A percentile compares a stretch with the other conserved stretches of the same genome.
These are phyloP conservation scores for Amanita thiersii DNA, from an alignment of 768 basidiomycete genomes.

Conservation along the genomic window DNA sequence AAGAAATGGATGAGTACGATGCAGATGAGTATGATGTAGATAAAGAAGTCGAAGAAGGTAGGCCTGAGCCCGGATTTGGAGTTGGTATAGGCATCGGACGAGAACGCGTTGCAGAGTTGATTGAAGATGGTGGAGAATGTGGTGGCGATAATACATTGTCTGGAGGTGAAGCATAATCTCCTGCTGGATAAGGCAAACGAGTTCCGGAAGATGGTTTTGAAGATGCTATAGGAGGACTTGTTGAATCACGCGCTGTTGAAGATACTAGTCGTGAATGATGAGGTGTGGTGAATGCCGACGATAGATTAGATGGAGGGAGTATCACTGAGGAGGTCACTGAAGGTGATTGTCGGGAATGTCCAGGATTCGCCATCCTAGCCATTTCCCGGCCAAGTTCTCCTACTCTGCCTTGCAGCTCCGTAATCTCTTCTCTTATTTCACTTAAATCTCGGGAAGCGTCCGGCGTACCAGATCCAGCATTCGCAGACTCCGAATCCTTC, in stretches of 20 bases:
- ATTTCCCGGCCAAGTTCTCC: constrained; percentile 73
- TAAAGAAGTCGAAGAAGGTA: constrained; percentile 13
- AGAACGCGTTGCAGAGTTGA: constrained; percentile 40
- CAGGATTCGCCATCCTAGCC: constrained; percentile 60
- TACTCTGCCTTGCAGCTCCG: constrained; percentile 69
- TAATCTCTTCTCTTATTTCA: constrained; percentile 58
- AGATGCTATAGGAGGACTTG: constrained; percentile 53
- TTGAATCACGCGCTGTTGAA: constrained; percentile 50
- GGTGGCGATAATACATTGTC: constrained; percentile 34
- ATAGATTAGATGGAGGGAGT: constrained; percentile 22
- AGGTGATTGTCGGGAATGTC: constrained; percentile 39
- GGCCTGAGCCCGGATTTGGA: neutral
- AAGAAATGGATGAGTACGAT: constrained; percentile 19
- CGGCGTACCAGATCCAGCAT: constrained; percentile 10
- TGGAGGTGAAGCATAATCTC: constrained; percentile 70
- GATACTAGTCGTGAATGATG: constrained; percentile 28
- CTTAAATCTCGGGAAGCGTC: constrained; percentile 33
- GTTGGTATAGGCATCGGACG: constrained; percentile 30
- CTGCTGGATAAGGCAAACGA: constrained; percentile 74
- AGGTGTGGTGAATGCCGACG: constrained; percentile 26
- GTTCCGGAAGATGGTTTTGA: constrained; percentile 36
- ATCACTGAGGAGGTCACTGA: constrained; percentile 37
- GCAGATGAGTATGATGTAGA: constrained; percentile 18
- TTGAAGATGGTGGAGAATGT: constrained; percentile 41
- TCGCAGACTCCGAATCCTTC: constrained; percentile 12